Base-by-base conservation (phyloP, 108 stramenopile species). In the Skeletonema potamos region DNA sequence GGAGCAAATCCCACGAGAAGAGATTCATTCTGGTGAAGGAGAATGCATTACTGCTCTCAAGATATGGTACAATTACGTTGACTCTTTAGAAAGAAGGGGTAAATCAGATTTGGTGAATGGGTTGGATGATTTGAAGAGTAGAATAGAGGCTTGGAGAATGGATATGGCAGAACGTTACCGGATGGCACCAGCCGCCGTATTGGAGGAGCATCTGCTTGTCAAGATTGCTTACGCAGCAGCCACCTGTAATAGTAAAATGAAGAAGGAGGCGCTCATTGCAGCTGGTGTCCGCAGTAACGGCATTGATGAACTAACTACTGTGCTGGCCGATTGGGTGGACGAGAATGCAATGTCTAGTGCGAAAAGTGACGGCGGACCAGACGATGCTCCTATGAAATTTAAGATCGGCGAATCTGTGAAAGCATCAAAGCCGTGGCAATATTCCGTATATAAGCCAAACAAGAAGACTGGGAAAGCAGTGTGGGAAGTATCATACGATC, bases 391-490 rank as follows among this genome's bases (percentile, higher is more conserved):
- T 0, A 75, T 66, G 65, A 26, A 6, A 12, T 58, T 69, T 28
- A 67, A 32, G 51, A 59, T 82, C 20, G 81, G 77, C 22, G 43
- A 69, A 48, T 29, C 29, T 0, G 48, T 68, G 24, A 62, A 58
- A 34, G 76, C 83, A 6, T 30, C 13, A 13, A 70, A 64, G 20
- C 73, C 85, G n/a, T 93, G 92, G 92, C 58, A 62, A 22, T 88
- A 70, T 77, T 79, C 88, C 9, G 74, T 85, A 5, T 91, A 88
- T 81, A 90, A 84, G 62, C 81, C 86, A 1, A 73, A 81, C 22
- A 93, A 90, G 68, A 93, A 90, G 76, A 88, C 88, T 27, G 89
- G 89, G 1, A 66, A 65, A 58, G 87, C 92, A 17, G 65, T 72
- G 1, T 93, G 92, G 92, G 89, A 90, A 73, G 73, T 76, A n/a